Base-by-base conservation (phyloP, 1,284 basidiomycete genomes). In the Termitomyces sp. region DNA sequence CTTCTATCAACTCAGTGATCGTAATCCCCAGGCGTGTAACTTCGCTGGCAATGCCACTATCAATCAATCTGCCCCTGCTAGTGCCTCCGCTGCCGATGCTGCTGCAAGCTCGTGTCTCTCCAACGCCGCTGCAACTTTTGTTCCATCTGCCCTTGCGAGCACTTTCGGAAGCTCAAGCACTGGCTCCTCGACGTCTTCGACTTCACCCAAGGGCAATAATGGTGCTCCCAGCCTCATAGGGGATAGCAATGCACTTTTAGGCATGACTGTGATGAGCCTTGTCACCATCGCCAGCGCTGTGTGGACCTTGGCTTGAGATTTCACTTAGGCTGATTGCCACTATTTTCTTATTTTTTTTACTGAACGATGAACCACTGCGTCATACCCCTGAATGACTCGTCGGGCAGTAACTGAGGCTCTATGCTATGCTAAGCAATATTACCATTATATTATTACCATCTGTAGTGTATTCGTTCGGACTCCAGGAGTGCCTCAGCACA, bases 31-130 rank as follows among this genome's bases (percentile, higher is more conserved):
- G 50, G 77, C 88, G 6, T 92, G 90, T 71, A 78, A 76, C 73
- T 96, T 95, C 69, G 70, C 69, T 48, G 92, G 92, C 15, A 96
- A 97, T 67, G 94, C 86, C 3, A 92, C 90, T 7, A 71, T 90
- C 61, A 88, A 89, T 65, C 30, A 70, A n/a, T 68, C 69, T 26
- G 80, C 82, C 19, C 78, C 86, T 3, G 72, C 83, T 19, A 70
- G 73, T 34, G 74, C 75, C 15, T 70, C 77, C 31, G 80, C 82
- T 49, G 82, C 84, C 17, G 77, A 78, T 56, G 70, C 79, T 36
- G 90, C 82, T 34, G 88, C 84, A 33, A 77, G 74, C 49, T 83
- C 85, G 7, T 95, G 93, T 69, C 69, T 94, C 36, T 68, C 86
- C 12, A 83, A 80, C 62, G 84, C 88, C 7, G 71, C 76, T 13